Evolutionary conservation across 1,284 basidiomycete species (phyloP).

Genomic region (Tylopilus orsonianus): DNA sequence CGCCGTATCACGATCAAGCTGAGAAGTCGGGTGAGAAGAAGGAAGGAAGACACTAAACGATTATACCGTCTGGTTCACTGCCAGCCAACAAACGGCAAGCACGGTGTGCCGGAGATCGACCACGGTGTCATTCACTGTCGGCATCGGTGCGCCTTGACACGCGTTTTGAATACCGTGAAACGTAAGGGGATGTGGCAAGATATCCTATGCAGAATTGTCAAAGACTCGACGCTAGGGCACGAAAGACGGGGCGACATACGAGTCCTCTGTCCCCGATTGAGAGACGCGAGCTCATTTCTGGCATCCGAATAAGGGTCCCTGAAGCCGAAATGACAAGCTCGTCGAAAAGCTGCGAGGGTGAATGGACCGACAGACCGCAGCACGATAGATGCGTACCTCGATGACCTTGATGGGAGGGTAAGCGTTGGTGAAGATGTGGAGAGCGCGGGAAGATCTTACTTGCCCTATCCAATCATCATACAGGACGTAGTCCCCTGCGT

Average conservation of each 20-base stretch:
- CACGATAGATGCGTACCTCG: conserved; percentile 37
- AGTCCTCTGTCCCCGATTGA: conserved; percentile 69
- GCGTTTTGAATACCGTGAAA: conserved; percentile 48
- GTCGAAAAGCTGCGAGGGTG: conserved; percentile 69
- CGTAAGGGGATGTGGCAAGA: conserved; percentile 56
- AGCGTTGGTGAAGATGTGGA: conserved; percentile 7
- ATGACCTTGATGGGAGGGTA: conserved; percentile 41
- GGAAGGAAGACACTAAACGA: not conserved
- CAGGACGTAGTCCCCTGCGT: conserved; percentile 81
- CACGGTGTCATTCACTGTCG: conserved; percentile 57
- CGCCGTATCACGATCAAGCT: conserved; percentile 62
- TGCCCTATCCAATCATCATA: conserved; percentile 90
- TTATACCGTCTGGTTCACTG: conserved; percentile 81
- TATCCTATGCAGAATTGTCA: conserved; percentile 46
- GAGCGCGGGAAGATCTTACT: conserved; percentile 43
- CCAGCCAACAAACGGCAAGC: conserved; percentile 85
- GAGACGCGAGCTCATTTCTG: conserved; percentile 72
- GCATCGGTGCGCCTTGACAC: conserved; percentile 44
- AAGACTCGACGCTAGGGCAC: conserved; percentile 3
- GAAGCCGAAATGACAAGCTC: conserved; percentile 71
- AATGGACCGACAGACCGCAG: conserved; percentile 6
- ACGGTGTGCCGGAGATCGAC: conserved; percentile 77
- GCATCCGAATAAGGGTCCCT: conserved; percentile 64
- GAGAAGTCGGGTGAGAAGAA: conserved; percentile 10
- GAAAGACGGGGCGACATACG: conserved; percentile 41